Conservation (phyloP, 352 stramenopile genomes). For the Phytophthora parvispora region DNA sequence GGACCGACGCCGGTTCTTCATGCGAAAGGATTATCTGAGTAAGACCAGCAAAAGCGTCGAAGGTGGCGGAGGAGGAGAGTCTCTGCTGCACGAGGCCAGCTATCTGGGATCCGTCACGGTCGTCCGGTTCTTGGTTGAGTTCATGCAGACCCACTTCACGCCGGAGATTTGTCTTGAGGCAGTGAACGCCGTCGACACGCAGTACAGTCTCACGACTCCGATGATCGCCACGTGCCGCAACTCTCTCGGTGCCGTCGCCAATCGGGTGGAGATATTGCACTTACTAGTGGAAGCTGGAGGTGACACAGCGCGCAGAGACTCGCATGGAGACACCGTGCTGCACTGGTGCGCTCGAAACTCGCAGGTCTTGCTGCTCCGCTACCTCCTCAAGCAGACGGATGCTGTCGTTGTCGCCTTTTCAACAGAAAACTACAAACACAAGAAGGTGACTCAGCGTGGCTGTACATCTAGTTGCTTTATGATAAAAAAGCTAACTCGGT, state of each 20-base stretch:
- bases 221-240: slow-evolving; percentile 72
- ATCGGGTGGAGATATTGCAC: slow-evolving; percentile 59
- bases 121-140: slow-evolving; percentile 41
- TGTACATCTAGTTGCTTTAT: no score
- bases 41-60: not conserved
- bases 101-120: slow-evolving; percentile 47
- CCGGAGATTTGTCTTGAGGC: slow-evolving; percentile 34
- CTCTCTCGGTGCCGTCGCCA: slow-evolving; percentile 42
- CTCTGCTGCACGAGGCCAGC: slow-evolving; percentile 68
- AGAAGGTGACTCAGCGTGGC: slow-evolving; percentile 47
- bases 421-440: slow-evolving; percentile 62
- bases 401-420: slow-evolving; percentile 54
- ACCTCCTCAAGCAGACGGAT: slow-evolving; percentile 68
- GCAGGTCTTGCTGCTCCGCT: slow-evolving; percentile 60
- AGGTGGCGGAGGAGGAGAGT: slow-evolving; percentile 34
- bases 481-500: not conserved
- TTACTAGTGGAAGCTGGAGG: slow-evolving; percentile 58
- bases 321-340: slow-evolving; percentile 71
- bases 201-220: slow-evolving; percentile 58
- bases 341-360: slow-evolving; percentile 78
- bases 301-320: slow-evolving; percentile 55
- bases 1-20: slow-evolving; percentile 40
- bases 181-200: slow-evolving; percentile 63
- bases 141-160: slow-evolving; percentile 43
- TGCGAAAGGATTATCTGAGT: slow-evolving; percentile 33